Evolutionary conservation across 2,329 filamentous ascomycete genomes (phyloP).

Genomic region (Sporothrix brasiliensis): DNA sequence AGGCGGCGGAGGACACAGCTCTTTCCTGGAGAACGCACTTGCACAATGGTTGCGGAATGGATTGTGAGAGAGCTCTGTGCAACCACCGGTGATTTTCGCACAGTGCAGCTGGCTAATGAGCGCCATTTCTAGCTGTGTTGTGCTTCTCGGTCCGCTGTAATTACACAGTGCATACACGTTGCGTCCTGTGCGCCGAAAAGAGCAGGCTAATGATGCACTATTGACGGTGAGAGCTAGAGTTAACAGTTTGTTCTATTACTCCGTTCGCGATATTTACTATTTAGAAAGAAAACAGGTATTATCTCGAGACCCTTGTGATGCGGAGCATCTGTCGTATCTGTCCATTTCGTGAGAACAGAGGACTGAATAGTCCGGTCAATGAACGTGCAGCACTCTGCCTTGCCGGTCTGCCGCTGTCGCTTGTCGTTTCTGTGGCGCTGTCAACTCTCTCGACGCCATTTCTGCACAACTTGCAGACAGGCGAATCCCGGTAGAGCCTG

Average conservation of each 20-base stretch:
- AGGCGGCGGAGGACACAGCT: conserved; percentile 2
- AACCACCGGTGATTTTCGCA: neutral
- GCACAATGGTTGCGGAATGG: conserved; percentile 1
- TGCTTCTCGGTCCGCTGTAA: neutral
- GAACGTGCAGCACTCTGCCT: conserved; percentile 4
- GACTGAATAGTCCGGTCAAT: neutral
- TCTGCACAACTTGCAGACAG: conserved; percentile 5
- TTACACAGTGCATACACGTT: neutral
- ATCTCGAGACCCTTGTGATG: neutral
- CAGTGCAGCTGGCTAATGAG: neutral
- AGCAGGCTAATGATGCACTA: conserved; percentile 12
- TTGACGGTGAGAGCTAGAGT: conserved; percentile 15
- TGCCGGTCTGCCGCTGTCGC: neutral
- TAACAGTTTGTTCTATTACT: neutral
- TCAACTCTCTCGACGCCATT: neutral
- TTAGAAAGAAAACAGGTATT: neutral
- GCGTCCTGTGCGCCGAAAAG: conserved; percentile 6
- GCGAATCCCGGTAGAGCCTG: too few species aligned
- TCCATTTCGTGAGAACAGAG: neutral
- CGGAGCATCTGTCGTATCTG: neutral
- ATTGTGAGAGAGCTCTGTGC: neutral
- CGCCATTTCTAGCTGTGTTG: too few species aligned
- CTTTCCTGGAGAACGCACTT: conserved; percentile 15
- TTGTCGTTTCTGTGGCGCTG: neutral
- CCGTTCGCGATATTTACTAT: neutral